Conservation (phyloP, 257 asterid genomes). For the Handroanthus guayacan region DNA sequence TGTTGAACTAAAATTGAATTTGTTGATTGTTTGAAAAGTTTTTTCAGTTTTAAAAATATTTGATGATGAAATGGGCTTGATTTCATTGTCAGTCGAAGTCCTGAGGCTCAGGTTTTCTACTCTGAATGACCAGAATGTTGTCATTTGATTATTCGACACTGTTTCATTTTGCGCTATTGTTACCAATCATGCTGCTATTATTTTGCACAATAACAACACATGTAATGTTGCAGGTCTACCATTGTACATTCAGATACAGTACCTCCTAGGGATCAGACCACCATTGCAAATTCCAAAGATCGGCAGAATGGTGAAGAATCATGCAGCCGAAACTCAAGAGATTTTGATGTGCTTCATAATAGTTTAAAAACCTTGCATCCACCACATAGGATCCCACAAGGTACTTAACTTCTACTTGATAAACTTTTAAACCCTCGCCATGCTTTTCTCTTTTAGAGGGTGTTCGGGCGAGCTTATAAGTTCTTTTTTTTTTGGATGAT, state of each 20-base stretch:
- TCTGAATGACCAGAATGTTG: neutral
- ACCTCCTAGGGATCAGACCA: slow-evolving; percentile 58
- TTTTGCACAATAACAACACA: neutral
- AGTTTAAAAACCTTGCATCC: slow-evolving; percentile 60
- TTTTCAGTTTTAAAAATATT: neutral
- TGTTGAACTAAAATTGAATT: neutral
- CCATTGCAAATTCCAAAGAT: slow-evolving; percentile 45
- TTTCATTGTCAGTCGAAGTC: neutral
- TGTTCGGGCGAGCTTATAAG: too few relatives aligned
- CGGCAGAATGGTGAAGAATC: slow-evolving; percentile 60
- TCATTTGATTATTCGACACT: neutral
- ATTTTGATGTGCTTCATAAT: slow-evolving; percentile 53
- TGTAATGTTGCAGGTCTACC: slow-evolving; percentile 61
- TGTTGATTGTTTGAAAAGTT: neutral
- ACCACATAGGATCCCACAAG: slow-evolving; percentile 65
- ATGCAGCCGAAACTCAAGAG: slow-evolving; percentile 52
- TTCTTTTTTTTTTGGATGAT: too few relatives aligned
- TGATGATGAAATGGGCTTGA: neutral
- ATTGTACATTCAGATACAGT: slow-evolving; percentile 68
- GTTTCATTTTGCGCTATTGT: neutral
- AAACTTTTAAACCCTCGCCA: slow-evolving; percentile 4
- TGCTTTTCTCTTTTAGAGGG: neutral
- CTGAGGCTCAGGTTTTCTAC: neutral
- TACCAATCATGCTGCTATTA: slow-evolving; percentile 2
- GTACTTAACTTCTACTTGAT: slow-evolving; percentile 36